Evolutionary conservation across 768 basidiomycete genomes (phyloP), one percentile per base, ranked within the genome.

Genomic region (Tylopilus rubrobrunneus): DNA sequence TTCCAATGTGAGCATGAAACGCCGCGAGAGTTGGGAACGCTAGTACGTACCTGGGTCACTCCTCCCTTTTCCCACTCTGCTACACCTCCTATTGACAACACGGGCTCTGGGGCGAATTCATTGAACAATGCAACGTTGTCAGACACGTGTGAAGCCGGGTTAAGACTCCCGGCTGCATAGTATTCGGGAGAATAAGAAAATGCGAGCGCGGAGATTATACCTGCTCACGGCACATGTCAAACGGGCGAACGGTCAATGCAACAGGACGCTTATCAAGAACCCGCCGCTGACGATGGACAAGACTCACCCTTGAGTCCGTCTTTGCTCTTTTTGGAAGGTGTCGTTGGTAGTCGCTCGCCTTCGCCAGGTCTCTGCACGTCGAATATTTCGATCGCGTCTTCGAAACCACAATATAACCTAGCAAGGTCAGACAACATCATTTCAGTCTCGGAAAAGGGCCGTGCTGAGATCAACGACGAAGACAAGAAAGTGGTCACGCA

Each of bases 321-420:
- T 60, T 84, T 86, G 55, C 84, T 88, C 66, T 87, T 90, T 67
- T 85, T 85, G 0, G 83, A 84, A 1, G 85, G 83, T 0, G 83
- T 84, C 1, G 88, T 92, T 15, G 73, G 77, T 4, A 93, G 59
- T 2, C 94, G 79, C 0, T 76, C 78, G 2, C 90, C 89, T 59
- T 82, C 79, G 1, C 93, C 91, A 0, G 93, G 93, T 25, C 71
- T 69, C 10, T 78, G 72, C 6, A 95, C 67, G 61, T 94, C 89
- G 63, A 95, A 90, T 15, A 92, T 77, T 67, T 94, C 92, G 47
- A 96, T 87, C 7, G 90, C 86, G 58, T 86, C 81, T 67, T 92
- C 86, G 55, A 87, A 89, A 0, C 92, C 92, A 64, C 93, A 93
- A 68, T 92, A 96, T 3, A 96, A 67, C 60, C 92, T 62, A 14